These are phyloP conservation scores for Penicillium tannophilum DNA, from an alignment of 495 filamentous ascomycete species.

Conservation along the genomic window DNA sequence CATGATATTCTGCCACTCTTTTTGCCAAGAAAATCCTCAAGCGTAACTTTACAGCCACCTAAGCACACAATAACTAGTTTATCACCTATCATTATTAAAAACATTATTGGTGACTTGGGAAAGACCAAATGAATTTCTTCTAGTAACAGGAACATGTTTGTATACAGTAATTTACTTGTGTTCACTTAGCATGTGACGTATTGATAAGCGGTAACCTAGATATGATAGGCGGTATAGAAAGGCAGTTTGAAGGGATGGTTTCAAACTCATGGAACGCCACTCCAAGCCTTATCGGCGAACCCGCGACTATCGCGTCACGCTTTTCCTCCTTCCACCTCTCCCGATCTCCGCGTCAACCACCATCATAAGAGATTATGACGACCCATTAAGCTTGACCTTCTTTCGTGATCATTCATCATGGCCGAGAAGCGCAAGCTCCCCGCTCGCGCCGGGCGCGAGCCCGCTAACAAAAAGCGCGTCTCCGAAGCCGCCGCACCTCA, in stretches of 20 bases:
- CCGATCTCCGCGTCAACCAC: slow-evolving; percentile 6
- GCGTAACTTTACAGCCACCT: no score
- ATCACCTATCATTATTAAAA: no score
- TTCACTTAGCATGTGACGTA: no score
- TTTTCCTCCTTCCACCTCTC: slow-evolving; percentile 25
- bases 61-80: no score
- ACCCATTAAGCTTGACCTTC: neutral
- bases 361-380: slow-evolving; percentile 11
- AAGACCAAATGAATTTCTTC: no score
- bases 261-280: no score
- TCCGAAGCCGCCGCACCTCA: slow-evolving; percentile 43
- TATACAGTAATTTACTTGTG: no score
- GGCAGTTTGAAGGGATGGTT: neutral
- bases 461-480: slow-evolving; percentile 48
- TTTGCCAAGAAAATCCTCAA: no score
- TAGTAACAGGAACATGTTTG: no score
- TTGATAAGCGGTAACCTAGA: no score
- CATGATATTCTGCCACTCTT: no score
- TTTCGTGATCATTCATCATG: slow-evolving; percentile 27
- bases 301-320: slow-evolving; percentile 25
- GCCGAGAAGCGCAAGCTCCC: slow-evolving; percentile 51
- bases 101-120: no score
- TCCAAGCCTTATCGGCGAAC: slow-evolving; percentile 3
- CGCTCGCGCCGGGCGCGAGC: slow-evolving; percentile 50
- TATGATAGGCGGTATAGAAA: neutral